Conservation (phyloP, 345 rosid genomes). For the Lumnitzera littorea region DNA sequence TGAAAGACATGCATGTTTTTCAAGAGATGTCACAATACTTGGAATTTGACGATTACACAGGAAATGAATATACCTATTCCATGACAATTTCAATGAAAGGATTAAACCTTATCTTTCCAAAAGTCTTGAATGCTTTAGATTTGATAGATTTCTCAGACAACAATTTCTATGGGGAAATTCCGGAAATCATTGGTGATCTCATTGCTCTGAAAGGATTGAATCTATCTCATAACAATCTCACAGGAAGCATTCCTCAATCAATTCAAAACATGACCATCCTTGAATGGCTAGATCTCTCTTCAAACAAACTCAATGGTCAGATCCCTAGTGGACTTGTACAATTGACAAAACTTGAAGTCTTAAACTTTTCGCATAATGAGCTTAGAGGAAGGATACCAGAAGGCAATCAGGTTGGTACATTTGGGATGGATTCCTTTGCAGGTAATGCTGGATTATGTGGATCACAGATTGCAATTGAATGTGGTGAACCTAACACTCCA, state of each 20-base stretch:
- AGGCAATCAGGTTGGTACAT: constrained; percentile 2
- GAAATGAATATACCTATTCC: background rate
- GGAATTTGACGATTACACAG: background rate
- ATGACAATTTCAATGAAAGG: constrained; percentile 12
- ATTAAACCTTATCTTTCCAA: background rate
- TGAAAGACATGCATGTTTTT: constrained; percentile 1
- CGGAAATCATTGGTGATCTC: background rate
- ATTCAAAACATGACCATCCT: background rate
- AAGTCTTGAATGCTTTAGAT: background rate
- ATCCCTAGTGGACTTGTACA: constrained; percentile 10
- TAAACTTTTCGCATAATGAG: constrained; percentile 5
- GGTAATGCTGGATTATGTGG: background rate
- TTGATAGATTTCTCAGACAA: constrained; percentile 9
- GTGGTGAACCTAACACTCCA: no score
- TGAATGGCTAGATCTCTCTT: constrained; percentile 18
- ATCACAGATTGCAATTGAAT: no score
- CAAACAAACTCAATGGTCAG: constrained; percentile 2
- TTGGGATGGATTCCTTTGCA: background rate
- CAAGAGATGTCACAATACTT: background rate
- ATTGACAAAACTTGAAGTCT: background rate
- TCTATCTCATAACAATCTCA: constrained; percentile 7
- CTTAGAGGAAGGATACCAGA: background rate
- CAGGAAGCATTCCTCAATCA: constrained; percentile 4
- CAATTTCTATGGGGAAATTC: constrained; percentile 11
- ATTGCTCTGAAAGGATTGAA: constrained; percentile 7